Base-by-base conservation (phyloP, 2,329 filamentous ascomycete species). In the Aureobasidium lini region DNA sequence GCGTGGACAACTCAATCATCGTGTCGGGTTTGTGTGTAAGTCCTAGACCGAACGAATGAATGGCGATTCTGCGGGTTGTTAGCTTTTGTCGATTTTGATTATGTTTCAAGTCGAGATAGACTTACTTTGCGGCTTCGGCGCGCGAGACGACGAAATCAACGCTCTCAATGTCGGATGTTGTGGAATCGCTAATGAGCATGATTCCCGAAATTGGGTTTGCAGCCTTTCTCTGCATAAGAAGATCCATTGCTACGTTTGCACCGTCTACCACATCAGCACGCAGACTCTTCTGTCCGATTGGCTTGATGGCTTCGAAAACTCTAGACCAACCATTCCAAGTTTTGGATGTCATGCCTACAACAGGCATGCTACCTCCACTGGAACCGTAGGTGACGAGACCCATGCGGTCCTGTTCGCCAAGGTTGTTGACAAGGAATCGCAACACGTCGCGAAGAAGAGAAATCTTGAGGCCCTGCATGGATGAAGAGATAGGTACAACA, bases 381-480 rank as follows among this genome's bases (percentile, higher is more conserved):
- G 93, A 96, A 2, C 94, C 94, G 72, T 99, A 99, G 0, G 94
- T 96, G 23, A 99, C 94, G 44, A 99, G 76, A 6, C 94, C 94
- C 93, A 99, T 96, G 46, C 94, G 88, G 72, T 99, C 94, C 57
- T 91, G 84, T 66, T 96, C 91, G 34, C 94, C 94, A 0, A 99
- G 84, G 49, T 85, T 93, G 65, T 87, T 83, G 2, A 99, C 90
- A 73, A 99, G 86, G 72, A 97, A 99, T 61, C 89, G 90, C 37
- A 99, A 80, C 0, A 93, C 88, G 73, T 99, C 94, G 43, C 91
- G 86, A 13, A 99, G 84, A 1, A 99, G 80, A 62, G 93, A 95
- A 70, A 97, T 96, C 77, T 99, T 99, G 62, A 99, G 84, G n/a
- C 94, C 94, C 73, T 97, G 94, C 93, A 97, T 99, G 0, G 94